Base-by-base conservation (phyloP, 2,329 filamentous ascomycete genomes). In the Grosmannia serpens region DNA sequence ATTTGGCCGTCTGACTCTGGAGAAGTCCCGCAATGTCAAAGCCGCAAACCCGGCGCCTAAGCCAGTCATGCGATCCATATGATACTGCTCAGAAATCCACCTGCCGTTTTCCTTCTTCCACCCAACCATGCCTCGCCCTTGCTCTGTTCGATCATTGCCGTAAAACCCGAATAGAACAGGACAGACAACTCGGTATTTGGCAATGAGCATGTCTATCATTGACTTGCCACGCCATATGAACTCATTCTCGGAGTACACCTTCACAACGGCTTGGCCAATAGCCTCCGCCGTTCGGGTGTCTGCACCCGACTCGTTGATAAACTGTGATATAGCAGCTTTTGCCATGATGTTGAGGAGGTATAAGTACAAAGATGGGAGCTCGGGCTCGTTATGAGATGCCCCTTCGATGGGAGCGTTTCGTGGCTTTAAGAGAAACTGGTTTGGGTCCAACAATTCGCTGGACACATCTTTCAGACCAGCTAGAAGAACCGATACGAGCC, bases 81-180 rank as follows among this genome's bases (percentile, higher is more conserved):
- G 91, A n/a, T 75, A 75, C 68, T 90, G 84, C 65, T 88, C 85
- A 1, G 77, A 74, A 60, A 87, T 76, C 75, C 81, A 92, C 8
- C 73, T 72, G 7, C 78, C 77, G 10, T 74, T 77, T 15, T 83
- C 79, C 63, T 77, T 82, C 70, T 77, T 80, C 89, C 90, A 95
- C 0, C 89, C 90, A 2, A 95, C 71, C n/a, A 81, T 78, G 22
- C 71, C 64, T 15, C 85, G 81, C 1, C 89, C 90, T 13, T 77
- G 75, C 52, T 84, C 79, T 0, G 85, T 95, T 61, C 79, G 84
- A 69, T 95, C 89, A 62, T 77, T 84, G 27, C 89, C 91, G 50
- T 83, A 80, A 63, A 91, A 83, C 22, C 92, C 92, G 69, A 95
- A 97, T 0, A 99, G 76, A 1, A 91, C 85, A 0, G 94, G 92